phyloP scores from a whole-genome alignment of 768 basidiomycete genomes.

The Symmetrospora coprosmae region DNA sequence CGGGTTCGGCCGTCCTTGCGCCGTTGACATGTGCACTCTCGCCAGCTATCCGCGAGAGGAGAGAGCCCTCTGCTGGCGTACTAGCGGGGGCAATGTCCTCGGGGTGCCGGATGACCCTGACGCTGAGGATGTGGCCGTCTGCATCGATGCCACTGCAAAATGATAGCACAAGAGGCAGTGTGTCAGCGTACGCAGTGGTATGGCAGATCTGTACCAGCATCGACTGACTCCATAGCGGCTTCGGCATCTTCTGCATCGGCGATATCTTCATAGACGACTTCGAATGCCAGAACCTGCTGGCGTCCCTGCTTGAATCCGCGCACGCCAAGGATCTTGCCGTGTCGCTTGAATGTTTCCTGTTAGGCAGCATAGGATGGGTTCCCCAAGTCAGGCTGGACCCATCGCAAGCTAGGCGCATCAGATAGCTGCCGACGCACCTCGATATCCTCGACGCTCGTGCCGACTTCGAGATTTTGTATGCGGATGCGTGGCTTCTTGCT shows the following conservation, averaged over 20 bases:
- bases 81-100: neutral
- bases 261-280: neutral
- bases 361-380: neutral
- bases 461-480: neutral
- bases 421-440: neutral
- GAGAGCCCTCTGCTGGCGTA: neutral
- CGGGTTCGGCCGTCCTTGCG: neutral
- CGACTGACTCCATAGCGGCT: neutral
- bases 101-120: neutral
- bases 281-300: neutral
- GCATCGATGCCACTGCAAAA: neutral
- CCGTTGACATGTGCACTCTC: neutral
- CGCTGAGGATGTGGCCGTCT: constrained; percentile 5
- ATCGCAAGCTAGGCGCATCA: neutral
- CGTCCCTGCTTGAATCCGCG: neutral
- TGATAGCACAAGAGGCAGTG: too few relatives aligned
- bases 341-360: neutral
- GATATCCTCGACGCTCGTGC: neutral
- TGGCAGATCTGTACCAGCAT: neutral
- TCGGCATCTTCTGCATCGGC: neutral
- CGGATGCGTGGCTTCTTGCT: neutral
- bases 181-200: neutral
- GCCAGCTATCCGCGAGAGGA: too few relatives aligned
- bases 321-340: neutral
- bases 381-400: neutral